Conservation (phyloP, 2,329 filamentous ascomycete genomes). For the Penicillium verrucosum region DNA sequence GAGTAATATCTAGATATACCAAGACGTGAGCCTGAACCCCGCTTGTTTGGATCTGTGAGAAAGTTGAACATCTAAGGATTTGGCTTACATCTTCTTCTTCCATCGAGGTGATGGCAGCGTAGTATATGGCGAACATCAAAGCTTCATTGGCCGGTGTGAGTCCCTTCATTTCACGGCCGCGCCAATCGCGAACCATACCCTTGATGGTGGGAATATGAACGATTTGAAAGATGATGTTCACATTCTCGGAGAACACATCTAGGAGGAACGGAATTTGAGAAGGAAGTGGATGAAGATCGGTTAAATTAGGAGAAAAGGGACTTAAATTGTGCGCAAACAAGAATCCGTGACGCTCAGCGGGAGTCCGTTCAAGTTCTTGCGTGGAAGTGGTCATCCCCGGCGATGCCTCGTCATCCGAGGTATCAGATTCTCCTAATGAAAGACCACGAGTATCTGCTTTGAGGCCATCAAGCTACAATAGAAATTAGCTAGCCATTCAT, state of each 20-base stretch:
- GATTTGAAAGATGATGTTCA: slow-evolving; percentile 42
- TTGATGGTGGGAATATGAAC: slow-evolving; percentile 33
- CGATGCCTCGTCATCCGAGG: slow-evolving; percentile 33
- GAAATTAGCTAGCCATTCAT: neutral
- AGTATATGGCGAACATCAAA: slow-evolving; percentile 57
- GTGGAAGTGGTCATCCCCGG: slow-evolving; percentile 27
- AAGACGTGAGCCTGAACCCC: neutral
- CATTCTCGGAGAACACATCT: slow-evolving; percentile 51
- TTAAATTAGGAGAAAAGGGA: slow-evolving; percentile 29
- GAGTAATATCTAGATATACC: slow-evolving; percentile 2
- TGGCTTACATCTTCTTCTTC: slow-evolving; percentile 54
- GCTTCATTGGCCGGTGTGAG: slow-evolving; percentile 50
- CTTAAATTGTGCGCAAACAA: slow-evolving; percentile 48
- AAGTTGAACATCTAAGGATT: neutral
- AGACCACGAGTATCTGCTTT: slow-evolving; percentile 28
- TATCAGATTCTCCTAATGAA: slow-evolving; percentile 34
- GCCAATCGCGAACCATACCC: slow-evolving; percentile 34
- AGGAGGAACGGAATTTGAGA: slow-evolving; percentile 56
- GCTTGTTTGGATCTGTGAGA: neutral
- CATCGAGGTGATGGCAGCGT: slow-evolving; percentile 55
- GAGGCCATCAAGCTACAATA: slow-evolving; percentile 16
- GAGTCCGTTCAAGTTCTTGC: slow-evolving; percentile 42
- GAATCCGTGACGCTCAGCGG: slow-evolving; percentile 50
- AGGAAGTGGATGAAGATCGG: slow-evolving; percentile 50
- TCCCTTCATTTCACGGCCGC: slow-evolving; percentile 27